Base-by-base conservation (phyloP, 1,139 yeast species). In the Taiozyma onychis region DNA sequence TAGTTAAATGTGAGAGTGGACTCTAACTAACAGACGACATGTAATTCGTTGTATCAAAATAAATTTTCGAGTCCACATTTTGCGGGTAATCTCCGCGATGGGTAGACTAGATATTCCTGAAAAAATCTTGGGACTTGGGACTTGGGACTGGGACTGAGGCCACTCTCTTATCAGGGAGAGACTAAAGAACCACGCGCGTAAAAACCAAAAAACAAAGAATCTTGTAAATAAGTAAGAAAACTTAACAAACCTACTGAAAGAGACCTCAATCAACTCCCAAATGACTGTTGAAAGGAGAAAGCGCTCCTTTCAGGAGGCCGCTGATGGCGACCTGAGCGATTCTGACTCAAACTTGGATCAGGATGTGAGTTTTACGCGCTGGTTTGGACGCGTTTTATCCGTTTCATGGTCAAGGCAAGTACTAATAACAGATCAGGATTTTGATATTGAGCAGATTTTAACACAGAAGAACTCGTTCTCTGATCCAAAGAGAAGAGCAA, bases 401-500 rank as follows among this genome's bases (percentile, higher is more conserved):
- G 22, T 35, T 21, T 2, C 11, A 3, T 6, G 27, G 4, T 34
- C 3, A 44, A 24, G 16, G 24, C 24, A 22, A 18, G 30, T 21
- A 28, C 18, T 11, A 39, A 18, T n/a, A 41, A 39, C n/a, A 14
- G 16, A 30, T 30, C 35, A 48, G 50, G 50, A 53, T 6, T 45
- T 52, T 22, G 52, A 58, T 43, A 47, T 58, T 16, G 58, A 57
- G 26, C 48, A 49, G 10, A 51, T 55, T 41, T 44, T 57, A 44
- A 59, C 52, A 1, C 63, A 59, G 43, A 44, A 46, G 14, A 18
- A 50, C 13, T 41, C 49, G 8, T 39, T 47, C 18, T 48, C 39
- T 16, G 44, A 50, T 18, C 49, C 39, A 22, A 47, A 39, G 37
- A 55, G 49, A 35, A 46, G 53, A 10, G 51, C 52, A 2, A 57